phyloP scores from a whole-genome alignment of 2,329 filamentous ascomycete species.

The Ascosphaera aggregata region DNA sequence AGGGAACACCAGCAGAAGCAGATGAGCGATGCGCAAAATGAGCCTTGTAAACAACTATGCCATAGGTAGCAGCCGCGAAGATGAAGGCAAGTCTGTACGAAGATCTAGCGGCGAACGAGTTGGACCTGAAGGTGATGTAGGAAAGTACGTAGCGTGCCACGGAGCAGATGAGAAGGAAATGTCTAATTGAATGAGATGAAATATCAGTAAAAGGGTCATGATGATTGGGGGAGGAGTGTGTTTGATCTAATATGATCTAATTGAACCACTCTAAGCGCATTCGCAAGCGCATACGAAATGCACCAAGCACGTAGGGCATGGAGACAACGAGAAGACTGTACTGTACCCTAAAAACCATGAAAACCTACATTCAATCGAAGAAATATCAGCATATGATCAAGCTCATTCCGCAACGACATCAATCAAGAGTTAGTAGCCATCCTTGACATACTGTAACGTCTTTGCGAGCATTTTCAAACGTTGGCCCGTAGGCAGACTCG shows the following conservation, averaged over 20 bases:
- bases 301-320: constrained; percentile 6
- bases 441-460: constrained; percentile 68
- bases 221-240: too few species aligned
- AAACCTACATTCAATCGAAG: constrained; percentile 20
- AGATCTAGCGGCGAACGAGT: constrained; percentile 50
- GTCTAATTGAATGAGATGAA: constrained; percentile 28
- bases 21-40: constrained; percentile 68
- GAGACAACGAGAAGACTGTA: too few species aligned
- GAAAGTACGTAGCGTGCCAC: constrained; percentile 67
- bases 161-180: constrained; percentile 63
- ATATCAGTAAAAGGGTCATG: too few species aligned
- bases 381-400: constrained; percentile 8
- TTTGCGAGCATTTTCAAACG: constrained; percentile 57
- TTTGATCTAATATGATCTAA: not conserved
- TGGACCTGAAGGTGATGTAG: constrained; percentile 74
- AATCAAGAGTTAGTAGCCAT: constrained; percentile 9
- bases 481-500: constrained; percentile 46
- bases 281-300: constrained; percentile 3
- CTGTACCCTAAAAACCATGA: constrained; percentile 71
- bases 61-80: constrained; percentile 76
- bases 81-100: constrained; percentile 82
- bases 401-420: not conserved
- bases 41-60: constrained; percentile 97
- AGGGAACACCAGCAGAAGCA: constrained; percentile 40
- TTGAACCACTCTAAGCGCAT: not conserved